These are phyloP conservation scores for Raffaelea deltoideospora DNA, from an alignment of 2,329 filamentous ascomycete genomes.

Conservation along the genomic window DNA sequence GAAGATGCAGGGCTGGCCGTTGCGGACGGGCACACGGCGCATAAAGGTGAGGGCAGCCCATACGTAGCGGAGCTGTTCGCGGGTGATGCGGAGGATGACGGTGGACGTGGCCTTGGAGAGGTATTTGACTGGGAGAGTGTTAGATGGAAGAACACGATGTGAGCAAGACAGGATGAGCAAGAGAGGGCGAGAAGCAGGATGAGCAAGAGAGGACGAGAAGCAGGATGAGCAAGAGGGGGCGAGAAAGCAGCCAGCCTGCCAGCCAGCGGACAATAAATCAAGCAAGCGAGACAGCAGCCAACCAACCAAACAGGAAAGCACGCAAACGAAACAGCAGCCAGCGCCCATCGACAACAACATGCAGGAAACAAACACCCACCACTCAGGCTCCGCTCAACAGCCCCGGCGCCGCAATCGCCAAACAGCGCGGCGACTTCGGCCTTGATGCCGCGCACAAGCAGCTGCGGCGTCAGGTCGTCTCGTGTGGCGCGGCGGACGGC, in stretches of 20 bases:
- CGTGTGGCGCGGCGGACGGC: constrained; percentile 67
- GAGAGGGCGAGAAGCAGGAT: neutral
- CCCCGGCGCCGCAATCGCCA: constrained; percentile 77
- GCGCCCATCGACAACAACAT: neutral
- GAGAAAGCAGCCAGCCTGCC: neutral
- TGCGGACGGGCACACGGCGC: constrained; percentile 47
- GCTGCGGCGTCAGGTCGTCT: constrained; percentile 49
- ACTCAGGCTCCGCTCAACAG: constrained; percentile 51
- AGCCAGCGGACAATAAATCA: too few species aligned
- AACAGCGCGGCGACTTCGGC: constrained; percentile 58
- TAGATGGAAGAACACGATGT: too few species aligned
- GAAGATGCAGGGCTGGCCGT: constrained; percentile 56
- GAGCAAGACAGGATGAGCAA: neutral
- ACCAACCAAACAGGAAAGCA: too few species aligned
- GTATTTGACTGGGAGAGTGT: constrained; percentile 79
- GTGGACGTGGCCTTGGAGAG: constrained; percentile 85
- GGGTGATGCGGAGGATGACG: constrained; percentile 72
- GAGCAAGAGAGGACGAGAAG: neutral
- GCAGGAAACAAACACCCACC: constrained; percentile 33
- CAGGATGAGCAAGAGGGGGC: neutral
- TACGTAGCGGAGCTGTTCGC: constrained; percentile 70
- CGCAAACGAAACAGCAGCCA: neutral
- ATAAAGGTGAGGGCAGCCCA: constrained; percentile 84
- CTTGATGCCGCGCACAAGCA: constrained; percentile 55
- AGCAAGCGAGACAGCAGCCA: too few species aligned